Evolutionary conservation across 73 alveolate genomes (phyloP).

Genomic region (Symbiodinium pilosum): DNA sequence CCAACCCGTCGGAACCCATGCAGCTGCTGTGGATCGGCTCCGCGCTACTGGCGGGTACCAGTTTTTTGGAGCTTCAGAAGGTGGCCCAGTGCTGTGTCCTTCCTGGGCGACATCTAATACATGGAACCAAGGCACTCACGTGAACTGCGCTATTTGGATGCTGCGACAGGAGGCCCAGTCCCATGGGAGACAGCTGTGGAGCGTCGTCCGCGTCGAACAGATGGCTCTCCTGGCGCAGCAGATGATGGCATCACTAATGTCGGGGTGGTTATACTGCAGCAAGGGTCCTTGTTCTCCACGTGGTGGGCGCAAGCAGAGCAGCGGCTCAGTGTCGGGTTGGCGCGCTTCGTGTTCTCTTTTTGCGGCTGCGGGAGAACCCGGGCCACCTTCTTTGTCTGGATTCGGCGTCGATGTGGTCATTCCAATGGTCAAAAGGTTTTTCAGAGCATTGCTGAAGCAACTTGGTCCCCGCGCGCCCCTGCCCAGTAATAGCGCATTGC

Average conservation of each 20-base stretch:
- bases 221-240: not conserved
- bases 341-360: conserved; percentile 21
- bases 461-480: conserved; percentile 45
- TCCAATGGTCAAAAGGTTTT: not conserved
- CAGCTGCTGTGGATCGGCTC: conserved; percentile 16
- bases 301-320: conserved; percentile 52
- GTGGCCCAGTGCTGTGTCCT: conserved; percentile 46
- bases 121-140: conserved; percentile 19
- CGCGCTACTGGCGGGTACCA: conserved; percentile 3
- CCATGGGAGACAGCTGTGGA: conserved; percentile 23
- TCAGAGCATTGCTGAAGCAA: not conserved
- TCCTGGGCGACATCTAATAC: not conserved
- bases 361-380: conserved; percentile 15
- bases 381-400: conserved; percentile 25
- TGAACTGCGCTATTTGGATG: conserved; percentile 35
- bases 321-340: conserved; percentile 7
- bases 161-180: conserved; percentile 37
- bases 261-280: not conserved
- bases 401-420: not conserved
- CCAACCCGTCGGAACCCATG: conserved; percentile 8
- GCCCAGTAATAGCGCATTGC: not conserved
- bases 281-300: not conserved
- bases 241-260: not conserved
- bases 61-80: conserved; percentile 26
- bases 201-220: not conserved